Base-by-base conservation (phyloP, 495 filamentous ascomycete genomes). In the Aspergillus olivimuriae region DNA sequence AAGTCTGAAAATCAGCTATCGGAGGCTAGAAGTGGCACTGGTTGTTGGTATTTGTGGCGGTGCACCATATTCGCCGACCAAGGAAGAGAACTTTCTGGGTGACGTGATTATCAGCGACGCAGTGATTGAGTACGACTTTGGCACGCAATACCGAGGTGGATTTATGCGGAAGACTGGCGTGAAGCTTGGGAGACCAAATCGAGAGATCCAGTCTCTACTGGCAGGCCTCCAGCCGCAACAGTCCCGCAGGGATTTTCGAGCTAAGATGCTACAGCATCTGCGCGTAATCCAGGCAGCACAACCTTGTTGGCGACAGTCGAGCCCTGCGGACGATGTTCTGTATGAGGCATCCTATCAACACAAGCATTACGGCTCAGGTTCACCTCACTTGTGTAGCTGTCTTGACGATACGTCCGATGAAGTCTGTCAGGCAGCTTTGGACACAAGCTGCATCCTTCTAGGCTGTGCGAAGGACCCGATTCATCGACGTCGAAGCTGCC, bases 101-200 rank as follows among this genome's bases (percentile, higher is more conserved):
- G 69, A 75, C 44, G 65, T 74, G 0, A 53, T 73, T 16, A 62
- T 75, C 31, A 69, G 66, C 42, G 62, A 56, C 1, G 41, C 34
- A 8, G 38, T 68, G 2, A 47, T 70, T 11, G 51, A 73, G 41
- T 66, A 64, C 40, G 61, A 65, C 34, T 58, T 63, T 46, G 67
- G 67, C 12, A 45, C 53, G 20, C 58, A 52, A 33, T 53, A 53
- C 22, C 52, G 57, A 1, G 43, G 51, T 34, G 47, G 48, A 7
- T 59, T 60, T 19, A 31, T 43, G 11, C 30, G 39, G n/a, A 68
- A 64, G 43, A 42, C 47, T 31, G 50, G 34, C 1, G 7, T 55
- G 10, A 41, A 58, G 17, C 52, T 65, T 0, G 48, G 50, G 18
- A 51, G 51, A 19, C 56, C 63, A 8, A 55, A 55, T 34, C 34